These are phyloP conservation scores for Aspergillus alliaceus DNA, from an alignment of 2,329 filamentous ascomycete genomes.

Conservation along the genomic window DNA sequence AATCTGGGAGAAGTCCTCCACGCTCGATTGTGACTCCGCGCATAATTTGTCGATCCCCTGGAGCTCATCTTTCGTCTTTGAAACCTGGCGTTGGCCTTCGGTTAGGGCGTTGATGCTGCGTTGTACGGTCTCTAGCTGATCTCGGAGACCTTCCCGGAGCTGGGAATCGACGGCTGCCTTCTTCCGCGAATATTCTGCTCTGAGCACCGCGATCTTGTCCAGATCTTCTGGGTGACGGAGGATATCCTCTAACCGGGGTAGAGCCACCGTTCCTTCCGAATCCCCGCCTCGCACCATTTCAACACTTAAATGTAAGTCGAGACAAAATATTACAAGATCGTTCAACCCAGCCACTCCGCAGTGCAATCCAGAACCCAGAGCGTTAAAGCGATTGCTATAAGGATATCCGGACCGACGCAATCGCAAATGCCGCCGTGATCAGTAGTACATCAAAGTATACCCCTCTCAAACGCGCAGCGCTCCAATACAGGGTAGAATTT, in stretches of 20 bases:
- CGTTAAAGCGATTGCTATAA: neutral
- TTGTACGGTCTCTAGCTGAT: constrained; percentile 93
- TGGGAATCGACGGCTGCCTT: constrained; percentile 89
- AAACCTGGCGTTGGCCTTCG: constrained; percentile 88
- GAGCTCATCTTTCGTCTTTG: constrained; percentile 95
- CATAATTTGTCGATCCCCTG: constrained; percentile 98
- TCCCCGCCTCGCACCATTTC: constrained; percentile 38
- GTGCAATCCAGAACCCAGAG: neutral
- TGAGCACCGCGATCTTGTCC: constrained; percentile 88
- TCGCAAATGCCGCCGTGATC: neutral
- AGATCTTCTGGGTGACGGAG: constrained; percentile 95
- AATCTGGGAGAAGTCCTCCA: constrained; percentile 94
- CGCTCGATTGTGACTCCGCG: constrained; percentile 95
- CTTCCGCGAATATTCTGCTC: constrained; percentile 90
- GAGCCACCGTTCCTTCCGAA: constrained; percentile 61
- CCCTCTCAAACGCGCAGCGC: constrained; percentile 10
- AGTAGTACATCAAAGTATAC: neutral
- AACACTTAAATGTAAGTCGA: neutral
- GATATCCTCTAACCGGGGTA: constrained; percentile 82
- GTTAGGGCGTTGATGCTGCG: constrained; percentile 84
- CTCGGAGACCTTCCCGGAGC: constrained; percentile 80
- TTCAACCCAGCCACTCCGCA: neutral
- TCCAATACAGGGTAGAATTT: neutral
- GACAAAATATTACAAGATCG: neutral
- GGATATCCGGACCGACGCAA: neutral